phyloP scores from a whole-genome alignment of 1,284 basidiomycete genomes.

The Termitomyces sp. region DNA sequence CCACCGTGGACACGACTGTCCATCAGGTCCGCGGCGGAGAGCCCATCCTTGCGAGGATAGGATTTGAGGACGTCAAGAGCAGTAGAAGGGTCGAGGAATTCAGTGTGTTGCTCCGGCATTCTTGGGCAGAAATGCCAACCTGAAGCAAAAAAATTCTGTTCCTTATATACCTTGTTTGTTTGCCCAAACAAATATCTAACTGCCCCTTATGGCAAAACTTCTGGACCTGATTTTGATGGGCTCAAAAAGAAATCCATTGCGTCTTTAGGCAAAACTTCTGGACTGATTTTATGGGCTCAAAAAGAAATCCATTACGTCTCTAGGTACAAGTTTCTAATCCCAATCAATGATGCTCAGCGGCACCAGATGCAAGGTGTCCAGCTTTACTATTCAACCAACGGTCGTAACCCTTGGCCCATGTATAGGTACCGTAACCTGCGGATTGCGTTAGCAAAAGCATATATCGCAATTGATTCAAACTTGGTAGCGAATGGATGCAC shows the following conservation, averaged over 20 bases:
- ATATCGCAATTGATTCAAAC: background rate
- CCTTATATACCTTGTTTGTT: slow-evolving; percentile 15
- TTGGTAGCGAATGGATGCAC: background rate
- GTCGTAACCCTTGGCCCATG: slow-evolving; percentile 77
- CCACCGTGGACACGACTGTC: slow-evolving; percentile 87
- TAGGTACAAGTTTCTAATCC: background rate
- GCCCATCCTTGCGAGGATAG: slow-evolving; percentile 81
- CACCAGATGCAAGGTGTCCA: slow-evolving; percentile 54
- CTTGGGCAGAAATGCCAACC: slow-evolving; percentile 20
- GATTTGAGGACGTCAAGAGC: slow-evolving; percentile 73
- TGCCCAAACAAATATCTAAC: slow-evolving; percentile 11
- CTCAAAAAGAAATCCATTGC: background rate
- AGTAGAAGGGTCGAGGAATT: slow-evolving; percentile 52
- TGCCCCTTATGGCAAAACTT: slow-evolving; percentile 1
- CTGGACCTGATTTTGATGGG: no score
- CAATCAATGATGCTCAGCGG: slow-evolving; percentile 7
- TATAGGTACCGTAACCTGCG: slow-evolving; percentile 77
- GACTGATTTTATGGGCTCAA: no score
- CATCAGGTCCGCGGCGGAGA: slow-evolving; percentile 86
- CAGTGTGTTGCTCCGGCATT: slow-evolving; percentile 18
- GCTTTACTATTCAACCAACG: slow-evolving; percentile 76
- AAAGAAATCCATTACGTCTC: slow-evolving; percentile 1
- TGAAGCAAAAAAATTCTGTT: slow-evolving; percentile 12
- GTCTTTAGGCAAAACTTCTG: background rate
- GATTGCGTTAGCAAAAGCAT: background rate